Evolutionary conservation across 352 stramenopile species (phyloP), one percentile per base, ranked within the genome.

Genomic region (Phytophthora fragariae): DNA sequence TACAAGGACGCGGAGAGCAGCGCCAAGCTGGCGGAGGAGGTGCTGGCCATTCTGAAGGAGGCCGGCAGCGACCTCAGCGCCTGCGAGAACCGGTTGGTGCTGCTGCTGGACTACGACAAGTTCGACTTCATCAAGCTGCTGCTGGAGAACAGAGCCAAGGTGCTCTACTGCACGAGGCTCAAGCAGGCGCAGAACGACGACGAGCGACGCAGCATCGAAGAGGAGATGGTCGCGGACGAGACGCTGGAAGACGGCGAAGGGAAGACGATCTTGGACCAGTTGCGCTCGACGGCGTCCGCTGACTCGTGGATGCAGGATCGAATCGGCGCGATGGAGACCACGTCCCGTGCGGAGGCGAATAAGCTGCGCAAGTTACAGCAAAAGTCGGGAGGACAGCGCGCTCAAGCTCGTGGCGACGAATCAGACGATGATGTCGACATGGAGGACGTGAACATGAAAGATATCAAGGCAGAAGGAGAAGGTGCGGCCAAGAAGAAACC

Each of bases 101-200:
- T 99, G 49, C 73, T 99, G 5, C 80, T 99, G 47, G 98, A 98
- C 66, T 99, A 99, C 77, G 98, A 99, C 80, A 98, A 99, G 68
- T 99, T 99, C 73, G 97, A 99, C 44, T 98, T 99, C 39, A 99
- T 99, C 82, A 99, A 99, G 78, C 63, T 98, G 7, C 75, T 99
- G 58, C 76, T 99, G 14, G 86, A 94, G 54, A 99, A 99, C 83
- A 88, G 97, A 33, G 88, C 88, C 12, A 98, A 97, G 63, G 97
- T 99, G 37, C 92, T 98, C 52, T 99, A 98, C 73, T 99, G 97
- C 80, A 98, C 98, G 35, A 92, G 92, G 0, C 88, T 99, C 27
- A 99, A 99, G 78, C 95, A 98, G 66, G 98, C 98, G 11, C 91
- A 98, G 65, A 93, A 89, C 14, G 96, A 99, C 14, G 84, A 93